Evolutionary conservation across 2,329 filamentous ascomycete species (phyloP).

Genomic region (Zasmidium angulare): DNA sequence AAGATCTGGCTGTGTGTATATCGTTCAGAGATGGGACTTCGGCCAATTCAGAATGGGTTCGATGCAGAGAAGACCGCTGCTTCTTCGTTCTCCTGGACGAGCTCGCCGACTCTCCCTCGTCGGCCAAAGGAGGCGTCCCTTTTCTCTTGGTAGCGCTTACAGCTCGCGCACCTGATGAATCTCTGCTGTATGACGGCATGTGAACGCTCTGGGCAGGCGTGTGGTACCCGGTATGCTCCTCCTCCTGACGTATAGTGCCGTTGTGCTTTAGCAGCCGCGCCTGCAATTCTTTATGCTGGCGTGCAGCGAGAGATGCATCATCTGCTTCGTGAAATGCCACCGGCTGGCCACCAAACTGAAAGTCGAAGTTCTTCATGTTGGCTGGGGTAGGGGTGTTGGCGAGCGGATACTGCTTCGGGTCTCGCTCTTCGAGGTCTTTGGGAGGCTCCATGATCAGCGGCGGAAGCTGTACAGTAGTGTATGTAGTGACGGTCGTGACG

Average conservation of each 20-base stretch:
- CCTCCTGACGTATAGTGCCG: constrained; percentile 29
- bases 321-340: constrained; percentile 65
- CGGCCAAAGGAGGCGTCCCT: constrained; percentile 54
- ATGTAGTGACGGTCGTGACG: constrained; percentile 85
- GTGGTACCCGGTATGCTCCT: constrained; percentile 25
- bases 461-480: constrained; percentile 77
- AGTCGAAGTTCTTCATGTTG: constrained; percentile 73
- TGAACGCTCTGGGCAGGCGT: constrained; percentile 20
- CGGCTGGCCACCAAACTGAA: constrained; percentile 64
- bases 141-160: constrained; percentile 42
- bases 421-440: constrained; percentile 67
- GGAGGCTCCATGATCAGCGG: constrained; percentile 78
- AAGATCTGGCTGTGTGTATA: constrained; percentile 21
- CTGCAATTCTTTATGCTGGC: constrained; percentile 40
- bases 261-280: constrained; percentile 28
- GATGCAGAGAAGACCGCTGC: constrained; percentile 41
- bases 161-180: constrained; percentile 34
- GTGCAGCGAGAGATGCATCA: constrained; percentile 52
- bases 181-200: constrained; percentile 17
- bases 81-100: constrained; percentile 53
- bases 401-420: constrained; percentile 87
- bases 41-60: constrained; percentile 28
- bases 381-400: constrained; percentile 79
- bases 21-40: constrained; percentile 32
- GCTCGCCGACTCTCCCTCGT: constrained; percentile 52